Base-by-base conservation (phyloP, 495 filamentous ascomycete genomes). In the Podospora pseudopauciseta region DNA sequence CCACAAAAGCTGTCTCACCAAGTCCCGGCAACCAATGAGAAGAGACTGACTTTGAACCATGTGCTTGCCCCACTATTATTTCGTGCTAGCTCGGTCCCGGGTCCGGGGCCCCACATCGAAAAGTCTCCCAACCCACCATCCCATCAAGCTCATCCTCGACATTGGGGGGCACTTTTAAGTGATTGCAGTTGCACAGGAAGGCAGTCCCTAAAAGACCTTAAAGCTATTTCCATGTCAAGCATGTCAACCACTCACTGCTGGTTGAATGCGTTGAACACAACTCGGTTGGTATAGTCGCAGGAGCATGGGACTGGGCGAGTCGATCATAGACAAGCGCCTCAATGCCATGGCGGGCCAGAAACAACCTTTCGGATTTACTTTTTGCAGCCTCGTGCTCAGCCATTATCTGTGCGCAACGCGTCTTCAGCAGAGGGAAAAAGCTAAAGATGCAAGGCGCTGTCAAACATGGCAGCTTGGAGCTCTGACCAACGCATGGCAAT, bases 1-100 rank as follows among this genome's bases (percentile, higher is more conserved):
- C 39, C 39, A 49, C 39, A 49, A 49, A 49, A 49, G 39, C 39
- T 30, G 27, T 28, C 26, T 61, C 3, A 26, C 4, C 23, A 18
- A 61, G 15, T 61, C 27, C 26, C 27, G 59, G 20, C 26, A 23
- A 20, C 59, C 27, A 61, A 61, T 61, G 59, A 20, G 23, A 61
- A 30, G 5, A 11, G 59, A 18, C 20, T 28, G 15, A 23, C 30
- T 30, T n/a, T 61, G 59, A 61, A 61, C 59, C 26, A 61, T 30
- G 59, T 61, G 59, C 59, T 18, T 61, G 59, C 26, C 16, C 59
- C 59, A 28, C 59, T 49, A 49, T 61, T 61, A 26, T 61, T 61
- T 30, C 26, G n/a, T 28, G 27, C 59, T 61, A 61, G 59, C 59
- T 26, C 59, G 59, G 59, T 28, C 26, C 26, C 16, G n/a, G 23